Conservation (phyloP, 352 stramenopile genomes). For the Thalassiosira mediterranea region DNA sequence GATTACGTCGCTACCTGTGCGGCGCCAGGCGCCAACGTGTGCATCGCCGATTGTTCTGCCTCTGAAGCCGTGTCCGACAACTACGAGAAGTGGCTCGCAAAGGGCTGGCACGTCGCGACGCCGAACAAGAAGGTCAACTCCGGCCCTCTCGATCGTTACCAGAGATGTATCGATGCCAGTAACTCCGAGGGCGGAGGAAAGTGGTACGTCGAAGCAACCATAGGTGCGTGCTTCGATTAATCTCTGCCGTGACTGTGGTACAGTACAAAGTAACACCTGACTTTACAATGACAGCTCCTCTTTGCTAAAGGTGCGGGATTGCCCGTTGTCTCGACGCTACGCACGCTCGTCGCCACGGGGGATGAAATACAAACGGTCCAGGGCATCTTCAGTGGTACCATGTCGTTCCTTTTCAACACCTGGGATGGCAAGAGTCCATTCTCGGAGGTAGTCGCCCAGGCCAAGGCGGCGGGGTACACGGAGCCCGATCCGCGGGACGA, state of each 20-base stretch:
- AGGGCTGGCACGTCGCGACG: slow-evolving; percentile 55
- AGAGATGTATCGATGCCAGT: slow-evolving; percentile 43
- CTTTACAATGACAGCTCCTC: too few species aligned
- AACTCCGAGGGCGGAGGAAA: slow-evolving; percentile 19
- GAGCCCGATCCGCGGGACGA: slow-evolving; percentile 85
- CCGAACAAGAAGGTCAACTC: slow-evolving; percentile 81
- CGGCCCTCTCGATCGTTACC: slow-evolving; percentile 55
- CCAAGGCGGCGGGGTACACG: slow-evolving; percentile 78
- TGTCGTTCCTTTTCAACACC: slow-evolving; percentile 71
- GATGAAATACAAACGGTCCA: slow-evolving; percentile 73
- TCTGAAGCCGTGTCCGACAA: slow-evolving; percentile 37
- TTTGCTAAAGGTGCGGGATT: too few species aligned
- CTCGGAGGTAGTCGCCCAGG: slow-evolving; percentile 68
- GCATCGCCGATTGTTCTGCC: slow-evolving; percentile 57
- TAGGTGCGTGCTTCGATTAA: too few species aligned
- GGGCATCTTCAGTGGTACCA: slow-evolving; percentile 82
- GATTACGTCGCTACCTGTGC: slow-evolving; percentile 30
- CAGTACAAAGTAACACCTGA: too few species aligned
- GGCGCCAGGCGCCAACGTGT: slow-evolving; percentile 26
- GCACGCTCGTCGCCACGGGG: slow-evolving; percentile 71
- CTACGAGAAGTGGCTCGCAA: slow-evolving; percentile 41
- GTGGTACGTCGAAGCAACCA: slow-evolving; percentile 79
- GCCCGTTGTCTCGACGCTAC: slow-evolving; percentile 73
- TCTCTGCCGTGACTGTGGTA: too few species aligned
- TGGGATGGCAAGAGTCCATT: slow-evolving; percentile 68